phyloP scores from a whole-genome alignment of 2,329 filamentous ascomycete species.

The Ophiostoma ulmi region DNA sequence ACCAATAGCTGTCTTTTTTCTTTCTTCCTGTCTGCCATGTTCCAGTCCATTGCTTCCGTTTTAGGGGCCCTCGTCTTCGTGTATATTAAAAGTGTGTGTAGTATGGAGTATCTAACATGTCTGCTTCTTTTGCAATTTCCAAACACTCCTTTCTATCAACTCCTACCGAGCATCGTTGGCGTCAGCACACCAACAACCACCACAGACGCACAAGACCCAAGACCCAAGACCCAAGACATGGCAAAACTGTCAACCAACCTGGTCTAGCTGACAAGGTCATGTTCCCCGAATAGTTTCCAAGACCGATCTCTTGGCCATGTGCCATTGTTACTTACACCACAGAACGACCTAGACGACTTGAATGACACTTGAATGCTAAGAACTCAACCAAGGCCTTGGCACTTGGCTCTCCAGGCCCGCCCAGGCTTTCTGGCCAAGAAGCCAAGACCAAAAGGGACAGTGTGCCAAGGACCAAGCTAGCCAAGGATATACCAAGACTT shows the following conservation, averaged over 20 bases:
- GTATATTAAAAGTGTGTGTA: neutral
- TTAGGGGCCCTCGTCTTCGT: neutral
- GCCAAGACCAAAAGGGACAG: neutral
- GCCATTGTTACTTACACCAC: neutral
- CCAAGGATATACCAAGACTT: constrained; percentile 15
- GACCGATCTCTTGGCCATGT: neutral
- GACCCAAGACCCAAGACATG: neutral
- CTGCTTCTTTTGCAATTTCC: neutral
- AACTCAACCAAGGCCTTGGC: neutral
- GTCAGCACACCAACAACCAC: neutral
- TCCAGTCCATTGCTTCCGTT: neutral
- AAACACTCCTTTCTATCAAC: constrained; percentile 2
- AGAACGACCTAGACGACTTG: neutral
- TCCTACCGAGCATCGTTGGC: constrained; percentile 13
- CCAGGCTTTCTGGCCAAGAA: neutral
- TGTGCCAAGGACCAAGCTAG: constrained; percentile 2
- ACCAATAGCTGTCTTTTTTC: neutral
- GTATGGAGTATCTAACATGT: neutral
- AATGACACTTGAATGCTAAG: constrained; percentile 10
- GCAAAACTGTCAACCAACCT: neutral
- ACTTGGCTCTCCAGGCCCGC: constrained; percentile 5
- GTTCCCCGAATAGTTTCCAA: neutral
- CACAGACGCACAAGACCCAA: neutral
- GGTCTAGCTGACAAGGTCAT: constrained; percentile 3
- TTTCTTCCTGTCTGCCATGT: neutral